These are phyloP conservation scores for Cladophialophora yegresii DNA, from an alignment of 2,329 filamentous ascomycete genomes.

Conservation along the genomic window DNA sequence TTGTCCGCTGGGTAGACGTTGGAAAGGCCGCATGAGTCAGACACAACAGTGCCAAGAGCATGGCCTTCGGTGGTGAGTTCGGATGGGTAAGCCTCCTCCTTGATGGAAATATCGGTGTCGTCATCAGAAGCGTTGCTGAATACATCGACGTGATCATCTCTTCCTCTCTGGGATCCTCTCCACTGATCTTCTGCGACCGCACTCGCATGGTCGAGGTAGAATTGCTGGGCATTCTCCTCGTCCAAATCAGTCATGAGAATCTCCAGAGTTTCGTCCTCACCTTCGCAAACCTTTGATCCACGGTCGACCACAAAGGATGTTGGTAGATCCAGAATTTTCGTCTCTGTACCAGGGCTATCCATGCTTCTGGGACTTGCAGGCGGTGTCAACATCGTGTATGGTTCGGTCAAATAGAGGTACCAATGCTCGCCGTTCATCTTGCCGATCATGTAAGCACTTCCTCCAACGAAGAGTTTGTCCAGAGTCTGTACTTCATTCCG, in stretches of 20 bases:
- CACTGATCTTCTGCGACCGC: conserved; percentile 82
- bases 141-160: conserved; percentile 65
- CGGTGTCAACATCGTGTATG: conserved; percentile 75
- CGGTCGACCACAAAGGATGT: conserved; percentile 36
- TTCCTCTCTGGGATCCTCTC: conserved; percentile 68
- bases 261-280: conserved; percentile 58
- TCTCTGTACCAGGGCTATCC: conserved; percentile 55
- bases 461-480: conserved; percentile 85
- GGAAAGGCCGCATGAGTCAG: conserved; percentile 82
- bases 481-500: conserved; percentile 90
- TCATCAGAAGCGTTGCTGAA: conserved; percentile 74
- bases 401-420: conserved; percentile 96
- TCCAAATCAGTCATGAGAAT: conserved; percentile 70
- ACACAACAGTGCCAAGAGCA: conserved; percentile 86
- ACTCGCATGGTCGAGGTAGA: conserved; percentile 79
- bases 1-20: conserved; percentile 82
- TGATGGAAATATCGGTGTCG: conserved; percentile 59
- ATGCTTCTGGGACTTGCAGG: conserved; percentile 69
- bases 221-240: conserved; percentile 65
- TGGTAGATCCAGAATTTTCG: conserved; percentile 61
- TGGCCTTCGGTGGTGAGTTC: conserved; percentile 91
- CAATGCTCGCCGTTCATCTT: conserved; percentile 99
- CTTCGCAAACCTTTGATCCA: conserved; percentile 36
- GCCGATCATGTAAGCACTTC: conserved; percentile 98
- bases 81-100: conserved; percentile 63